These are phyloP conservation scores for Scolecobasidium constrictum DNA, from an alignment of 2,329 filamentous ascomycete species.

Conservation along the genomic window DNA sequence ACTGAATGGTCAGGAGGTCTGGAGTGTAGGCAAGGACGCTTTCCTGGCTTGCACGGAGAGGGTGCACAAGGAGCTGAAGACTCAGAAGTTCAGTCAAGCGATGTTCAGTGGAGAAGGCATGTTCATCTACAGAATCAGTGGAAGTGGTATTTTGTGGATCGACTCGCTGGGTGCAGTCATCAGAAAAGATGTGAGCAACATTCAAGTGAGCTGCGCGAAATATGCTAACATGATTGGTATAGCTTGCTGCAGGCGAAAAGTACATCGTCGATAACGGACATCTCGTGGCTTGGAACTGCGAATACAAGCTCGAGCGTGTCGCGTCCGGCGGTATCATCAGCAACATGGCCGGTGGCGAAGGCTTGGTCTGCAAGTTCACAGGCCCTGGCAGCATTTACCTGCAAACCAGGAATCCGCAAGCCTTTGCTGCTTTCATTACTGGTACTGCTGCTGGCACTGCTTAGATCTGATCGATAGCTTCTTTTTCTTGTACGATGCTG, in stretches of 20 bases:
- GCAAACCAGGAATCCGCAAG: slow-evolving; percentile 76
- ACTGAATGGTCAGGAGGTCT: slow-evolving; percentile 59
- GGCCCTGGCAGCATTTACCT: slow-evolving; percentile 82
- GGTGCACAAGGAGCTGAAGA: slow-evolving; percentile 79
- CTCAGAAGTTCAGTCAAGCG: slow-evolving; percentile 75
- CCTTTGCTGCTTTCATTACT: slow-evolving; percentile 34
- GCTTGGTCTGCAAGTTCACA: slow-evolving; percentile 87
- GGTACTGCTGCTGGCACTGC: background rate
- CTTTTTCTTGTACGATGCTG: no score
- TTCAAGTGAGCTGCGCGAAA: background rate
- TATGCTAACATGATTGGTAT: background rate
- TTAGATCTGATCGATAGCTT: no score
- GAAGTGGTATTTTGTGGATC: slow-evolving; percentile 75
- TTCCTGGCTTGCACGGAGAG: slow-evolving; percentile 80
- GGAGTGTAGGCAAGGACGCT: slow-evolving; percentile 78
- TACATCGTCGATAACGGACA: slow-evolving; percentile 93
- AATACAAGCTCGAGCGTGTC: slow-evolving; percentile 83
- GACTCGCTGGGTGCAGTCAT: slow-evolving; percentile 93
- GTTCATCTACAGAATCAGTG: slow-evolving; percentile 79
- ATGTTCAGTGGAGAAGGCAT: slow-evolving; percentile 91
- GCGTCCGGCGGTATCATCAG: slow-evolving; percentile 89
- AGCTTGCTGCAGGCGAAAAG: slow-evolving; percentile 57
- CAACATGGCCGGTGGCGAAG: slow-evolving; percentile 70
- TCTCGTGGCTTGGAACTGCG: slow-evolving; percentile 91
- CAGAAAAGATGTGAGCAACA: slow-evolving; percentile 67